Percentiles rank a stretch among this genome's conserved stretches.
Evolutionary conservation across 208 protist species (phyloP).

Genomic region (Trypanosoma caninum): DNA sequence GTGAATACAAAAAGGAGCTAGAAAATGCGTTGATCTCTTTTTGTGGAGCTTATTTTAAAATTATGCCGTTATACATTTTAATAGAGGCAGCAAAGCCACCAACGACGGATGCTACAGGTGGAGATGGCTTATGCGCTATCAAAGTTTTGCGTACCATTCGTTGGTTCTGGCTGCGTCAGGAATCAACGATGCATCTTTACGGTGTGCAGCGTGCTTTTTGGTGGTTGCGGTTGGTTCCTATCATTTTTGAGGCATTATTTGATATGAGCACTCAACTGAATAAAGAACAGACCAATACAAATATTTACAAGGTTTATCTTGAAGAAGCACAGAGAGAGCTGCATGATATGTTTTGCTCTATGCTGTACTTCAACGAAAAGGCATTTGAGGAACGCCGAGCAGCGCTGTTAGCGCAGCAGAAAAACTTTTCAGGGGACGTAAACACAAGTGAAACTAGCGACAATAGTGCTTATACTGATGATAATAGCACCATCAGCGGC

Average conservation of each 20-base stretch:
- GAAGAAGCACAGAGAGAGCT: conserved; percentile 17
- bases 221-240: conserved; percentile 33
- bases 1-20: conserved; percentile 9
- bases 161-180: conserved; percentile 27
- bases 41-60: conserved; percentile 21
- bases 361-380: conserved; percentile 29
- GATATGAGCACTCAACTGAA: conserved; percentile 4
- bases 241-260: conserved; percentile 17
- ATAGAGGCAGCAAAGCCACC: neutral
- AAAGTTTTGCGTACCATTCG: conserved; percentile 26
- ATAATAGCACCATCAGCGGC: neutral
- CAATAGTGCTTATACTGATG: neutral
- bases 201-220: conserved; percentile 31
- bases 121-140: neutral
- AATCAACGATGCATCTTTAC: conserved; percentile 27
- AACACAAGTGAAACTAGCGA: neutral
- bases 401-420: neutral
- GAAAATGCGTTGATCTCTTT: conserved; percentile 13
- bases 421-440: no score
- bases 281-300: neutral
- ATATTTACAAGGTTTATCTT: neutral
- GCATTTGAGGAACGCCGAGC: conserved; percentile 12
- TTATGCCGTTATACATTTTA: conserved; percentile 10
- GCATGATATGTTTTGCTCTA: conserved; percentile 1
- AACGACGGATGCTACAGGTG: neutral